Percentiles rank a stretch among this genome's conserved stretches.
These are phyloP conservation scores for Bruguiera hainesii DNA, from an alignment of 441 rosid species.

Conservation along the genomic window DNA sequence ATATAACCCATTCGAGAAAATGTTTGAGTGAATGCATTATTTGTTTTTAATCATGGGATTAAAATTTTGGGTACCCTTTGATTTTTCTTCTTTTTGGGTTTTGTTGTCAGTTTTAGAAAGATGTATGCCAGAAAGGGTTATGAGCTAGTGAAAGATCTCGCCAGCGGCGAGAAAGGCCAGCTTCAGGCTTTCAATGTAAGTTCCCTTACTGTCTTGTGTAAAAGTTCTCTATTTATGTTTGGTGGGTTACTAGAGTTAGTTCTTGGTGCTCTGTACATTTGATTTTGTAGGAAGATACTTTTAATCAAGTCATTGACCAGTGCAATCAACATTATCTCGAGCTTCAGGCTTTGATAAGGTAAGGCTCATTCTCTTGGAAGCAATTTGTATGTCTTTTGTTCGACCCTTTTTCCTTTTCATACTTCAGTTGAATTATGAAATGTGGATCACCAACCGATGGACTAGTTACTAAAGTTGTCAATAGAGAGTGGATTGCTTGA, in stretches of 20 bases:
- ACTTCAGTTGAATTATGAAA: neutral
- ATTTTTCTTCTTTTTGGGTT: neutral
- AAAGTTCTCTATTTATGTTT: neutral
- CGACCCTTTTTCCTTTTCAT: neutral
- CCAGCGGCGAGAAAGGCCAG: constrained; percentile 64
- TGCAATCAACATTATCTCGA: constrained; percentile 64
- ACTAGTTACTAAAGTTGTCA: neutral
- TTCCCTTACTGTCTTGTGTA: neutral
- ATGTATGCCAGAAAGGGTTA: constrained; percentile 82
- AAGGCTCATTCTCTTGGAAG: neutral
- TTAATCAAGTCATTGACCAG: constrained; percentile 66
- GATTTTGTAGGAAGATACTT: constrained; percentile 55
- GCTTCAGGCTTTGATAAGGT: constrained; percentile 79
- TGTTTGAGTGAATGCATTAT: neutral
- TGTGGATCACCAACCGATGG: neutral
- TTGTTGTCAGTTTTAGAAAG: constrained; percentile 13
- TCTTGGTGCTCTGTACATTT: constrained; percentile 9
- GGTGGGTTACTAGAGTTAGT: neutral
- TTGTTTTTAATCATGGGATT: neutral
- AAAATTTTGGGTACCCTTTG: neutral
- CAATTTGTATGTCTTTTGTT: neutral
- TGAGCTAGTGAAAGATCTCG: constrained; percentile 66
- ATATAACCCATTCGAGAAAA: neutral
- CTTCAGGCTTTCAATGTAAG: constrained; percentile 67
- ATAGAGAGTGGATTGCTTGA: neutral